Percentiles rank a stretch among this genome's conserved stretches.
phyloP scores from a whole-genome alignment of 2,329 filamentous ascomycete species.

The Hypoxylon sp. region DNA sequence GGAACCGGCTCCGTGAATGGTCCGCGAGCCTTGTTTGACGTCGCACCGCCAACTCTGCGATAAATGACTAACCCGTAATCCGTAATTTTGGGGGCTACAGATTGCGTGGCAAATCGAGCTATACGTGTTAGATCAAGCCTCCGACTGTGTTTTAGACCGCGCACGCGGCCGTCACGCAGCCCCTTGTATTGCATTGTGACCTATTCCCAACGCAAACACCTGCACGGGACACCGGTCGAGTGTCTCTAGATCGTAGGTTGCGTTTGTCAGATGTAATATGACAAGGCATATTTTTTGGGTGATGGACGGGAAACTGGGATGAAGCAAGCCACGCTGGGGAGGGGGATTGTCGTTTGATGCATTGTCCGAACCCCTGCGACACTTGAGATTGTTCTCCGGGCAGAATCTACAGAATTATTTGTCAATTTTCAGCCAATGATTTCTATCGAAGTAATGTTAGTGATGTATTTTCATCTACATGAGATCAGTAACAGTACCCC shows the following conservation, averaged over 20 bases:
- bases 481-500: not conserved
- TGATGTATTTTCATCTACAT: not conserved
- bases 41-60: conserved; percentile 18
- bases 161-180: conserved; percentile 16
- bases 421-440: conserved; percentile 1
- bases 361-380: not conserved
- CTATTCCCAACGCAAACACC: conserved; percentile 23
- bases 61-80: conserved; percentile 13
- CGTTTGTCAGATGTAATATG: conserved; percentile 13
- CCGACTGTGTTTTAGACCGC: conserved; percentile 1
- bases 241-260: not conserved
- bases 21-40: conserved; percentile 12
- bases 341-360: not conserved
- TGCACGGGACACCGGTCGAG: not conserved
- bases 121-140: conserved; percentile 5
- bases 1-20: conserved; percentile 28
- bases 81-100: conserved; percentile 12
- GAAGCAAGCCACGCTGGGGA: not conserved
- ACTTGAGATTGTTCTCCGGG: not conserved
- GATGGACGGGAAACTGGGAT: not conserved
- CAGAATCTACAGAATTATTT: not conserved
- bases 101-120: conserved; percentile 10
- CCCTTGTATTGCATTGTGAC: conserved; percentile 7
- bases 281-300: conserved; percentile 1
- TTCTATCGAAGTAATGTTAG: not conserved